Conservation (phyloP, 305 asterid genomes). For the Fraxinus albicans region DNA sequence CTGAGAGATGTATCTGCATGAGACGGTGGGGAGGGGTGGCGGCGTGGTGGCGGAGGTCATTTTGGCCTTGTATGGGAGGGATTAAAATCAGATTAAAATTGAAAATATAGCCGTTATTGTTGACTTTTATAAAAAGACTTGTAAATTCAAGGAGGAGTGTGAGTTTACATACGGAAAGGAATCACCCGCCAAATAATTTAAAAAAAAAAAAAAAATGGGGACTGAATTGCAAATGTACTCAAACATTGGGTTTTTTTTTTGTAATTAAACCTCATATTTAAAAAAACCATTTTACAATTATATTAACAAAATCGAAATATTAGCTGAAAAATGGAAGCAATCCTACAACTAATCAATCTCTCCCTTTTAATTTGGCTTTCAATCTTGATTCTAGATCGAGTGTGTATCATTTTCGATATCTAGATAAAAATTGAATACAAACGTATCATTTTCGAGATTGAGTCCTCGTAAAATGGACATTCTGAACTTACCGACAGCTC, state of each 20-base stretch:
- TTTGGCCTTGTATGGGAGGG: too few relatives aligned
- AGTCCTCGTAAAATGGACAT: not conserved
- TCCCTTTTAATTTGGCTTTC: not conserved
- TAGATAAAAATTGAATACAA: too few relatives aligned
- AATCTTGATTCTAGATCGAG: not conserved
- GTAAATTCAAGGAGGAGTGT: not conserved
- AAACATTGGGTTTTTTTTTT: not conserved
- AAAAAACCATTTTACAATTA: not conserved
- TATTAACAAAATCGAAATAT: not conserved
- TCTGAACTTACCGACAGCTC: not conserved
- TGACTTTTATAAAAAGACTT: not conserved
- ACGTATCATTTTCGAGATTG: not conserved
- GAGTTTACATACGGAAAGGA: not conserved
- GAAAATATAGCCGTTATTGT: too few relatives aligned
- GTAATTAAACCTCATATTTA: not conserved
- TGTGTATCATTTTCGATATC: not conserved
- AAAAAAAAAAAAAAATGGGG: not conserved
- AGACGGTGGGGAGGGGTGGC: not conserved
- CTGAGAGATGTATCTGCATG: not conserved
- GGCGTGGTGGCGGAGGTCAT: slow-evolving; percentile 18
- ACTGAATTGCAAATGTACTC: not conserved
- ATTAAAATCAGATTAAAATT: too few relatives aligned
- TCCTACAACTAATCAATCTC: not conserved
- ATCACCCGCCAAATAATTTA: not conserved
- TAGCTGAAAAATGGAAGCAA: not conserved